Conservation (phyloP, 306 rosid genomes). For the Cicer chorassanicum region DNA sequence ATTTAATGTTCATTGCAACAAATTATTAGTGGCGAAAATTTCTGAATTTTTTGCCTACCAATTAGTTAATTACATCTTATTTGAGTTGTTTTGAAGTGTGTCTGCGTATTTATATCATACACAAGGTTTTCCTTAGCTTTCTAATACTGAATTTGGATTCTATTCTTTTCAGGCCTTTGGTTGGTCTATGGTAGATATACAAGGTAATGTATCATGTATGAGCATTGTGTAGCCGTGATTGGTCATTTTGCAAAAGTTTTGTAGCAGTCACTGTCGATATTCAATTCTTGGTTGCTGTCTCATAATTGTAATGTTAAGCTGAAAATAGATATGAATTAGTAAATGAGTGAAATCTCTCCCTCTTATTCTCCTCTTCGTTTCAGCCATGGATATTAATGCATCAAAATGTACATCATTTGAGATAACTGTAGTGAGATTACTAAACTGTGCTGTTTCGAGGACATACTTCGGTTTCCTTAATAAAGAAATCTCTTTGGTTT, state of each 20-base stretch:
- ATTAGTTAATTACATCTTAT: slow-evolving; percentile 14
- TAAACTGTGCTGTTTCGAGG: slow-evolving; percentile 40
- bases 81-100: slow-evolving; percentile 1
- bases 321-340: slow-evolving; percentile 49
- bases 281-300: slow-evolving; percentile 49
- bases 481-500: neutral
- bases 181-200: slow-evolving; percentile 48
- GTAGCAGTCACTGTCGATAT: slow-evolving; percentile 59
- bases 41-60: neutral
- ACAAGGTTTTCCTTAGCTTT: slow-evolving; percentile 4
- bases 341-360: slow-evolving; percentile 40
- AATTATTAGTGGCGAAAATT: slow-evolving; percentile 13
- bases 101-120: neutral
- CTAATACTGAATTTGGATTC: slow-evolving; percentile 16
- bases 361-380: neutral
- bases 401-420: slow-evolving; percentile 47
- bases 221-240: slow-evolving; percentile 56
- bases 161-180: slow-evolving; percentile 51
- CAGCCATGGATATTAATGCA: slow-evolving; percentile 40
- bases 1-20: slow-evolving; percentile 2
- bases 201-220: slow-evolving; percentile 52
- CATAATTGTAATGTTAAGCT: slow-evolving; percentile 52
- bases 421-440: slow-evolving; percentile 43
- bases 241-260: slow-evolving; percentile 53
- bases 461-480: slow-evolving; percentile 29